These are phyloP conservation scores for Pleurostoma richardsiae DNA, from an alignment of 2,329 filamentous ascomycete genomes.

Conservation along the genomic window DNA sequence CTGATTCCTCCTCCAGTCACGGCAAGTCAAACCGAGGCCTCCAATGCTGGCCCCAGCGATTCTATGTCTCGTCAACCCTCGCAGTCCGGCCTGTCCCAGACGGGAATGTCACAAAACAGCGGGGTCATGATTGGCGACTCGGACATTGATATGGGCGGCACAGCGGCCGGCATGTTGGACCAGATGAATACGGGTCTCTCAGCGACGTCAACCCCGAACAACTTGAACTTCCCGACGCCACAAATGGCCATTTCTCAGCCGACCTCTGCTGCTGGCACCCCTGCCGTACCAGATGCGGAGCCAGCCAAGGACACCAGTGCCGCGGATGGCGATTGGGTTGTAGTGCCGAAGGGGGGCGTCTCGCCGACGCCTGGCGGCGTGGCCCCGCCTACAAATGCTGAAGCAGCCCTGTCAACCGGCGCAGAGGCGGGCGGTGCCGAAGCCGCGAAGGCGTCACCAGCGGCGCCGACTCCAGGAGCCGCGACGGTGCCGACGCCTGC, in stretches of 20 bases:
- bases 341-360: slow-evolving; percentile 60
- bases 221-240: slow-evolving; percentile 52
- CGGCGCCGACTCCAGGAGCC: too few species aligned
- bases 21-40: neutral
- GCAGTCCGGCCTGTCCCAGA: slow-evolving; percentile 29
- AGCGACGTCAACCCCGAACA: slow-evolving; percentile 53
- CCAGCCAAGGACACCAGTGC: slow-evolving; percentile 15
- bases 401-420: neutral
- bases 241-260: slow-evolving; percentile 52
- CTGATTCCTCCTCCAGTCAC: slow-evolving; percentile 17
- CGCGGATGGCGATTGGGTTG: slow-evolving; percentile 64
- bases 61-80: slow-evolving; percentile 49
- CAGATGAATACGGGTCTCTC: slow-evolving; percentile 62
- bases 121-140: slow-evolving; percentile 53
- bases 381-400: neutral
- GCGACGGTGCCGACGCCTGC: slow-evolving; percentile 1
- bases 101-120: slow-evolving; percentile 41
- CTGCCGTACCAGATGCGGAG: slow-evolving; percentile 34
- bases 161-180: slow-evolving; percentile 60
- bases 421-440: slow-evolving; percentile 12
- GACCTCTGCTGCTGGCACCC: slow-evolving; percentile 54
- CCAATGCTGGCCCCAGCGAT: slow-evolving; percentile 14
- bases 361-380: slow-evolving; percentile 16
- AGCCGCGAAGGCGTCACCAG: slow-evolving; percentile 8
- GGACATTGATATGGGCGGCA: slow-evolving; percentile 61